Evolutionary conservation across 2,329 filamentous ascomycete genomes (phyloP).

Genomic region (Beauveria asiatica): DNA sequence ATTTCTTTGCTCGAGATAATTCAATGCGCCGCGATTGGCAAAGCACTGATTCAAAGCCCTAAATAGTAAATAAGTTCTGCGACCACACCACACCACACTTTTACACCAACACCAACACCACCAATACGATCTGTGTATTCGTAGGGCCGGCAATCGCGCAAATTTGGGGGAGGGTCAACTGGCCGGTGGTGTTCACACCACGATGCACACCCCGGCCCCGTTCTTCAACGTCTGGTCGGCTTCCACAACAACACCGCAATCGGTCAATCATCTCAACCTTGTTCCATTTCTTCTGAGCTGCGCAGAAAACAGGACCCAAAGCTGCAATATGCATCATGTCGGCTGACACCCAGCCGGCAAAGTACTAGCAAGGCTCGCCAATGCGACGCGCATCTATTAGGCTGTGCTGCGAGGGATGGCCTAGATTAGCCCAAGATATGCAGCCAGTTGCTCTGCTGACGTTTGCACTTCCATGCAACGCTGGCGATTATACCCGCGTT

Average conservation of each 20-base stretch:
- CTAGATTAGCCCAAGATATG: not conserved
- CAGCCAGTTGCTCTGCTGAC: conserved; percentile 5
- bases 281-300: not conserved
- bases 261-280: not conserved
- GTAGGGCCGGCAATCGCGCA: conserved; percentile 2
- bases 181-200: conserved; percentile 6
- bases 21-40: conserved; percentile 3
- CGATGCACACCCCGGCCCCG: not conserved
- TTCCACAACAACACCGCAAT: not conserved
- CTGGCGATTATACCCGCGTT: not conserved
- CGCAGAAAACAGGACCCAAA: not conserved
- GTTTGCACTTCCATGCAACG: not conserved
- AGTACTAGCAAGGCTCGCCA: not conserved
- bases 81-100: not conserved
- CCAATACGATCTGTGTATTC: not conserved
- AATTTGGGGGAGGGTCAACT: not conserved
- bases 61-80: not conserved
- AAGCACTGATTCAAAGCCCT: not conserved
- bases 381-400: not conserved
- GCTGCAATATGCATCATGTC: not conserved
- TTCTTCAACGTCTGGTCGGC: not conserved
- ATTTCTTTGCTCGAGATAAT: not conserved
- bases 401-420: not conserved
- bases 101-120: not conserved
- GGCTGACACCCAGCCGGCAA: not conserved